Base-by-base conservation (phyloP, 23 red algal species). In the Cyanidium caldarium region DNA sequence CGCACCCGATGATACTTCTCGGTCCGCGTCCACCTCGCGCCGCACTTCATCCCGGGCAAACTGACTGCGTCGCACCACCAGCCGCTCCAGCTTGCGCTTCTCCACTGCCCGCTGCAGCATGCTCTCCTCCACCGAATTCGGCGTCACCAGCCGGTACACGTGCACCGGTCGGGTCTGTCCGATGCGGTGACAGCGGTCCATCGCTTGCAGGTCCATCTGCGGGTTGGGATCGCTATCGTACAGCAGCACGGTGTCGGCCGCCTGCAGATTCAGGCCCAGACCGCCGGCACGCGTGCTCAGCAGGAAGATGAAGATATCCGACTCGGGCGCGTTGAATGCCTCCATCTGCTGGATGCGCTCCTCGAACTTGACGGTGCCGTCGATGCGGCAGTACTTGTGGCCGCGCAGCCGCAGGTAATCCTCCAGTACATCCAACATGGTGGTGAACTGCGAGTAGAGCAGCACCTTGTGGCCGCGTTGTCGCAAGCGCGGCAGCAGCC, bases 181-280 rank as follows among this genome's bases (percentile, higher is more conserved):
- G 46, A 78, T 78, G 10, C 75, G 33, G 28, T 78, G 75, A 35
- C 75, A 78, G 2, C 75, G 75, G 39, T 78, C 75, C 75, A 78
- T 78, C 0, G 75, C 75, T 67, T 78, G 75, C 75, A 78, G 42
- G 75, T 78, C 75, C 45, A 78, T 57, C 44, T 78, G 75, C 5
- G 75, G 75, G 42, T 78, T 78, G 40, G 45, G 57, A 28, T 78
- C 75, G 38, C 42, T 57, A 33, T 78, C 75, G 38, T 78, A 78
- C 34, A 78, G 38, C 7, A 78, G 41, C 34, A 78, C 75, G 1
- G 75, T 78, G 39, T 78, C 75, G 1, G 75, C 75, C 16, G 75
- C 75, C 41, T 46, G 41, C 34, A 78, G 67, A 25, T 68, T 78
- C 34, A 78, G 35, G 37, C 75, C 75, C 1, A 78, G 65, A 28